These are phyloP conservation scores for Datisca glomerata DNA, from an alignment of 306 rosid genomes.

Conservation along the genomic window DNA sequence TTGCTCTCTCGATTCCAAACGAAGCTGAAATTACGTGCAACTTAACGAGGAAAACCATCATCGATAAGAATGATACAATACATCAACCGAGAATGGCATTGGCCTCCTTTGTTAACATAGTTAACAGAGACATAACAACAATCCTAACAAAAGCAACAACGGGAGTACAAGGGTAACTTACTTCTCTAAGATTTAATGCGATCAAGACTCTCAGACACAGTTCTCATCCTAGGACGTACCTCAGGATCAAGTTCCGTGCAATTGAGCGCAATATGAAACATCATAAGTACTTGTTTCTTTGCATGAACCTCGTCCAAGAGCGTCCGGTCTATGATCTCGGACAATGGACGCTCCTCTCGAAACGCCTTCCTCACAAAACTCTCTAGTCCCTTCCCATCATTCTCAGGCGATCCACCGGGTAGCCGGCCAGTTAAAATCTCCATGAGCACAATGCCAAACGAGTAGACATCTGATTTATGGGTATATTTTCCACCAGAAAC, in stretches of 20 bases:
- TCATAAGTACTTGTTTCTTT: constrained; percentile 52
- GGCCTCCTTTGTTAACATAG: no score
- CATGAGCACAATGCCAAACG: constrained; percentile 51
- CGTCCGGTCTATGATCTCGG: constrained; percentile 54
- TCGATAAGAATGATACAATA: no score
- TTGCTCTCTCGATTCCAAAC: no score
- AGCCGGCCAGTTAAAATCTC: constrained; percentile 49
- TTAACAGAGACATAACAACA: no score
- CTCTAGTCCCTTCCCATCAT: constrained; percentile 41
- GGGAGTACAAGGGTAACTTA: neutral
- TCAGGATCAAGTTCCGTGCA: constrained; percentile 68
- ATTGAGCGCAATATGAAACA: constrained; percentile 57
- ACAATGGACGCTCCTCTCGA: constrained; percentile 44
- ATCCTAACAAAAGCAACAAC: neutral
- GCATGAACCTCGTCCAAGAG: constrained; percentile 50
- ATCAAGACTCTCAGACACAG: constrained; percentile 56
- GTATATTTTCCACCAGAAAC: constrained; percentile 42
- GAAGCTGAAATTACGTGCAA: no score
- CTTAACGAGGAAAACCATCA: no score
- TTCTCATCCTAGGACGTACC: constrained; percentile 66
- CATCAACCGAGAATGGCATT: no score
- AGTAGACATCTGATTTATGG: constrained; percentile 68
- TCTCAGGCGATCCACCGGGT: constrained; percentile 40
- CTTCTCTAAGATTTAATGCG: constrained; percentile 22
- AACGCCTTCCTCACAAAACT: constrained; percentile 46